Percentiles rank a stretch among this genome's conserved stretches.
phyloP scores from a whole-genome alignment of 257 asterid species.

The Fraxinus pennsylvanica region DNA sequence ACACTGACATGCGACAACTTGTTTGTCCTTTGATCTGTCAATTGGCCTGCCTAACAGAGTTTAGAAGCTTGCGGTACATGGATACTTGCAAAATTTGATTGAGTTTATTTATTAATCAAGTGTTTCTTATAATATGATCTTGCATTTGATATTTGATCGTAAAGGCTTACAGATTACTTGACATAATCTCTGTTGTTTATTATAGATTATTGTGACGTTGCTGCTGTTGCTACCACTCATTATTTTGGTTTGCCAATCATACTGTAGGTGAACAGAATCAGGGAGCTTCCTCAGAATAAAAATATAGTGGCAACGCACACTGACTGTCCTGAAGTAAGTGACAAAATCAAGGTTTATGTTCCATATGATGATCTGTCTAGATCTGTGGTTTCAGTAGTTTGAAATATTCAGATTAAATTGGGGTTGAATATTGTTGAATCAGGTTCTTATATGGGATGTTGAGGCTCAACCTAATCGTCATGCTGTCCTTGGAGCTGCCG shows the following conservation, averaged over 20 bases:
- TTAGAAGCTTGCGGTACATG: background rate
- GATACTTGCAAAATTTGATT: background rate
- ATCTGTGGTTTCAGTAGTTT: constrained; percentile 12
- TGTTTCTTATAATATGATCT: background rate
- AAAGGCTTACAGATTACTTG: background rate
- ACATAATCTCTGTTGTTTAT: background rate
- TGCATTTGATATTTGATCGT: background rate
- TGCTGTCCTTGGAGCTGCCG: constrained; percentile 81
- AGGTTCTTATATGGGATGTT: constrained; percentile 98
- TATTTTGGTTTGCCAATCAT: constrained; percentile 11
- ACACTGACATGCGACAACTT: background rate
- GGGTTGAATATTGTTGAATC: constrained; percentile 17
- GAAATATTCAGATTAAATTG: constrained; percentile 11
- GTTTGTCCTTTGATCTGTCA: background rate
- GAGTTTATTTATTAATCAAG: background rate
- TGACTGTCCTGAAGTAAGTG: constrained; percentile 7
- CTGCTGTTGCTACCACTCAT: background rate
- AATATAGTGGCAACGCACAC: constrained; percentile 30
- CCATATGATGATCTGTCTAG: constrained; percentile 13
- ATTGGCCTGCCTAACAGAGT: background rate
- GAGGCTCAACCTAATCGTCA: constrained; percentile 95
- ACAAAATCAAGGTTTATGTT: background rate
- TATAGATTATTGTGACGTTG: background rate
- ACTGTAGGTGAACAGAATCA: constrained; percentile 88
- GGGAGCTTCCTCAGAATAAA: constrained; percentile 93